Base-by-base conservation (phyloP, 1,139 yeast species). In the Blastobotrys niveus region DNA sequence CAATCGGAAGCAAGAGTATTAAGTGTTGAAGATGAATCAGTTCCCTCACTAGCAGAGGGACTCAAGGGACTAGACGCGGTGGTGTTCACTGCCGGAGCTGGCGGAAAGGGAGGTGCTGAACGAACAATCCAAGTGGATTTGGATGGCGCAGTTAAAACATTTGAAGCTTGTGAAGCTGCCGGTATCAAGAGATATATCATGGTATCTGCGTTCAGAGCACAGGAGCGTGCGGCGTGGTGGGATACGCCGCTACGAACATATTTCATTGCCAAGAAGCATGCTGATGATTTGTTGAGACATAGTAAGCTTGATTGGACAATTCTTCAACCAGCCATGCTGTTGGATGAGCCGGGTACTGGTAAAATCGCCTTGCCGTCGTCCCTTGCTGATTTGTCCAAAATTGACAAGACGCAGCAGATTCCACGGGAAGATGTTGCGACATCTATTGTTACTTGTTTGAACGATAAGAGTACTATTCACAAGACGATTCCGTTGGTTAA, bases 51-150 rank as follows among this genome's bases (percentile, higher is more conserved):
- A 20, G 60, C 70, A 0, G 48, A 58, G 1, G 63, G 63, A 0
- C 59, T 80, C 27, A 58, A 61, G 34, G 81, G 79, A 2, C n/a
- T 33, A 10, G 79, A 77, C 55, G 79, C 78, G 5, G 77, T 80
- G 5, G 76, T 80, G 1, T 76, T 79, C 63, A 66, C 76, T 37
- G 85, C 82, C 1, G 86, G 86, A 5, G 77, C 83, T 1, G 80
- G 76, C 5, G 85, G 84, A 1, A 72, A 71, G 46, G 66, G 65
- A 10, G 69, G 72, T 8, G 52, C 64, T 4, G 71, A 65, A 21
- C 63, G 70, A 42, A 70, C 80, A 12, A 65, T 77, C 41, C 67
- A 71, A 20, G 76, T 80, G 12, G 87, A 80, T 55, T 64, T 79
- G 45, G 85, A 80, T 55, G 82, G 80, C 3, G 79, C 80, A 5